A percentile compares a stretch with the other conserved stretches of the same genome.
Conservation (phyloP, 2,329 filamentous ascomycete species). For the Diplodia seriata region DNA sequence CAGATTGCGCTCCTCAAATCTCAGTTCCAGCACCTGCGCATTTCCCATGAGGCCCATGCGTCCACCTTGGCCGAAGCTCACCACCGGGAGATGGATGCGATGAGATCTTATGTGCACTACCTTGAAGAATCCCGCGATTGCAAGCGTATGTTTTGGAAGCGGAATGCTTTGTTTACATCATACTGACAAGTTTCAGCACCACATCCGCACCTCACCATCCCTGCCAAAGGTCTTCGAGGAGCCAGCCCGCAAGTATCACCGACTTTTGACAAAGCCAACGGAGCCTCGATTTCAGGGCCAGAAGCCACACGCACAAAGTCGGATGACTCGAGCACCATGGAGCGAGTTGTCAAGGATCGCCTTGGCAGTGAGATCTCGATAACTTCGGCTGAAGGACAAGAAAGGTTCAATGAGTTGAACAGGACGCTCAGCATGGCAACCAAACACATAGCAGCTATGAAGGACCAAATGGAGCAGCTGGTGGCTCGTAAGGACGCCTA, state of each 20-base stretch:
- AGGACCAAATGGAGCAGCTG: slow-evolving; percentile 26
- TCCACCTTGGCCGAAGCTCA: slow-evolving; percentile 48
- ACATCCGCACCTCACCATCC: slow-evolving; percentile 4
- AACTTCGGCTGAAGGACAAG: slow-evolving; percentile 14
- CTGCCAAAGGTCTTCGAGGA: background rate
- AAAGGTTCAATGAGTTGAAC: slow-evolving; percentile 36
- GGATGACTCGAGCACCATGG: background rate
- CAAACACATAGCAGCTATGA: slow-evolving; percentile 35
- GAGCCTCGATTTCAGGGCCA: background rate
- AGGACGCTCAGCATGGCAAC: slow-evolving; percentile 40
- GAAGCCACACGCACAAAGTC: background rate
- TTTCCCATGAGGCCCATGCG: slow-evolving; percentile 50
- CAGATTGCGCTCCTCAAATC: slow-evolving; percentile 44
- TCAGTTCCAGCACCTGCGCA: slow-evolving; percentile 47
- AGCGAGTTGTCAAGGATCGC: background rate
- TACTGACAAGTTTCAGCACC: slow-evolving; percentile 5
- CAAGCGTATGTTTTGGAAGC: background rate
- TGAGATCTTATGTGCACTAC: slow-evolving; percentile 47
- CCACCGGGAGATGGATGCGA: slow-evolving; percentile 48
- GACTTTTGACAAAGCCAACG: background rate
- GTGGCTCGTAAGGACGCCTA: slow-evolving; percentile 27
- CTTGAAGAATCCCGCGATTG: slow-evolving; percentile 45
- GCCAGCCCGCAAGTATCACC: background rate
- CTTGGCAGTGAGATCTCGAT: background rate
- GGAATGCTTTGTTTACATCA: background rate